Percentiles rank a stretch among this genome's conserved stretches.
Evolutionary conservation across 805 yeast genomes (phyloP).

Genomic region (Yamadazyma ubonensis): DNA sequence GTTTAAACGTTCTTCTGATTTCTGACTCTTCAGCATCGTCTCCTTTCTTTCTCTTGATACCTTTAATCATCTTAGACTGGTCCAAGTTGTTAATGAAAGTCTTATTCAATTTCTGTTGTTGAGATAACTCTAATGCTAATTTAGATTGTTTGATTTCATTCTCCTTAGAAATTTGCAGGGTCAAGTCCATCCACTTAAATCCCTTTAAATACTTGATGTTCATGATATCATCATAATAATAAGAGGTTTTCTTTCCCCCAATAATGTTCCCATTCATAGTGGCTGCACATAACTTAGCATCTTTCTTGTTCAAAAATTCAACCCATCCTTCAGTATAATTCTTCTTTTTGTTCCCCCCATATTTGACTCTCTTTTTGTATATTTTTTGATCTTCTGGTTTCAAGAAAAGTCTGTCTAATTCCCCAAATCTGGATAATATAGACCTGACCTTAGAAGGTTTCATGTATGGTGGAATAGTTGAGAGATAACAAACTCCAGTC

Average conservation of each 20-base stretch:
- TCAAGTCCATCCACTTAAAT: slow-evolving; percentile 93
- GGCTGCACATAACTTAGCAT: slow-evolving; percentile 84
- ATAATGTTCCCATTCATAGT: slow-evolving; percentile 85
- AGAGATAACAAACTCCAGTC: slow-evolving; percentile 91
- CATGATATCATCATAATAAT: slow-evolving; percentile 91
- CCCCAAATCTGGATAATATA: slow-evolving; percentile 77
- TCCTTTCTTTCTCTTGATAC: slow-evolving; percentile 49
- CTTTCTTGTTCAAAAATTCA: slow-evolving; percentile 77
- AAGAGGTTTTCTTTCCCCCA: slow-evolving; percentile 90
- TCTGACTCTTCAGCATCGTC: slow-evolving; percentile 25
- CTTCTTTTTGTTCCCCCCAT: slow-evolving; percentile 89
- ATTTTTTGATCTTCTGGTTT: slow-evolving; percentile 77
- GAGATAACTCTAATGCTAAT: slow-evolving; percentile 83
- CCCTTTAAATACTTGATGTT: slow-evolving; percentile 87
- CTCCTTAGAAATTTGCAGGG: slow-evolving; percentile 90
- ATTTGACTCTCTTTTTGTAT: slow-evolving; percentile 66
- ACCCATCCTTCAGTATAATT: slow-evolving; percentile 96
- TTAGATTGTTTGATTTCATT: slow-evolving; percentile 85
- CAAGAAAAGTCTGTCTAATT: slow-evolving; percentile 79
- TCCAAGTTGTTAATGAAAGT: slow-evolving; percentile 82
- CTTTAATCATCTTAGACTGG: slow-evolving; percentile 73
- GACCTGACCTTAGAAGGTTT: slow-evolving; percentile 89
- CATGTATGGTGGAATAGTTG: slow-evolving; percentile 95
- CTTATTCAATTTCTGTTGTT: slow-evolving; percentile 84
- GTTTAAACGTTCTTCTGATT: slow-evolving; percentile 64